Evolutionary conservation across 495 filamentous ascomycete genomes (phyloP), one percentile per base, ranked within the genome.

Genomic region (Massariosphaeria phaeospora): DNA sequence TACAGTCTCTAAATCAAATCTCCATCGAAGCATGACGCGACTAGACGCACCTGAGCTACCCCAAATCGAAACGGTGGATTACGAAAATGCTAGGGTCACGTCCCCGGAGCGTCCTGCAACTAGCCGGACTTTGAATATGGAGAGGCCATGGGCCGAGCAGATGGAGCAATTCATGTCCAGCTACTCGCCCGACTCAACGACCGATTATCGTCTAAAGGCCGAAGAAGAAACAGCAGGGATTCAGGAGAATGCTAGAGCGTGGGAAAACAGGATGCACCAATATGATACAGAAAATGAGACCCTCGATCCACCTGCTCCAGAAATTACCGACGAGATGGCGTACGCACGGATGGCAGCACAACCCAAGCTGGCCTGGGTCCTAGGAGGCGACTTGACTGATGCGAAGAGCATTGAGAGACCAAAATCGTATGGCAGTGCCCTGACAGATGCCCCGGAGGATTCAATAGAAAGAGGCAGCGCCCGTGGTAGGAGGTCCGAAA

Each of bases 301-400:
- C 35, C 13, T 27, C 3, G 33, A 39, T 13, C 8, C 25, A 20
- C 42, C 33, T 24, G 4, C 30, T 10, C 40, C 48, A 1, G 27
- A 43, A n/a, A 39, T 59, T 3, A 59, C 56, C 9, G 49, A 59
- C 38, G 48, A 59, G 35, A 50, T 52, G 49, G 56, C 56, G 5
- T 59, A 59, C 29, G 41, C 48, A 11, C 56, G 46, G 41, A 53
- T 59, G 56, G 48, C 42, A 8, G 43, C 40, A 29, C 48, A 25
- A 26, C 56, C 56, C 12, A 59, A 59, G 27, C 33, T 59, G 11
- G 56, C 56, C 8, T 59, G 56, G 56, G 54, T 59, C 20, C 24
- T 59, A 9, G 56, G 56, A 18, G 43, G 33, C 27, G 56, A 59
- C 20, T 30, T 38, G 2, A 33, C 42, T 1, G 56, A 59, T 35